These are phyloP conservation scores for Prunella vulgaris DNA, from an alignment of 257 asterid species.

Conservation along the genomic window DNA sequence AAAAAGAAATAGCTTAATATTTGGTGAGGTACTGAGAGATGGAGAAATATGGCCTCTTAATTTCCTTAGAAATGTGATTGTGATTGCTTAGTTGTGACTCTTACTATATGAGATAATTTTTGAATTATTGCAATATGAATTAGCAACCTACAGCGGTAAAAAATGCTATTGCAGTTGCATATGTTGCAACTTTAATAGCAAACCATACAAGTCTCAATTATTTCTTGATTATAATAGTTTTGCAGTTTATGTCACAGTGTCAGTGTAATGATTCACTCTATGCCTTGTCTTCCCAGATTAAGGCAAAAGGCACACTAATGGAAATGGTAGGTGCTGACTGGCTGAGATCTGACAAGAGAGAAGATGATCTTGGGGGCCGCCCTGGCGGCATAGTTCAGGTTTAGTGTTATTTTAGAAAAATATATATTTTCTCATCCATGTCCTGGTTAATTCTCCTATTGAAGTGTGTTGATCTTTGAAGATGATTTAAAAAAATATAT, in stretches of 20 bases:
- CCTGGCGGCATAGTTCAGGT: constrained; percentile 96
- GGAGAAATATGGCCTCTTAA: not conserved
- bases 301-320: constrained; percentile 87
- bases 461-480: constrained; percentile 16
- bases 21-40: not conserved
- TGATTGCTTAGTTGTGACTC: constrained; percentile 4
- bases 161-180: constrained; percentile 5
- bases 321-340: constrained; percentile 99
- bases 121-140: not conserved
- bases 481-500: constrained; percentile 9
- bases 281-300: constrained; percentile 49
- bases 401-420: constrained; percentile 9
- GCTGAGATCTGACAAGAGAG: constrained; percentile 95
- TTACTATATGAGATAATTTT: constrained; percentile 1
- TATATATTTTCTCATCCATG: not conserved
- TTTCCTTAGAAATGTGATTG: constrained; percentile 5
- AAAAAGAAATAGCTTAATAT: constrained; percentile 8
- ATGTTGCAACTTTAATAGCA: constrained; percentile 8
- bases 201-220: not conserved
- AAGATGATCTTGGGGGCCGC: constrained; percentile 94
- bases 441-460: constrained; percentile 3
- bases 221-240: not conserved
- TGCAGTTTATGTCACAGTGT: constrained; percentile 8
- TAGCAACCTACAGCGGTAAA: constrained; percentile 15
- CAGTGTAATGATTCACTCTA: constrained; percentile 3